These are phyloP conservation scores for Pecoramyces ruminantium DNA, from an alignment of 192 early-diverging fungal genomes.

Conservation along the genomic window DNA sequence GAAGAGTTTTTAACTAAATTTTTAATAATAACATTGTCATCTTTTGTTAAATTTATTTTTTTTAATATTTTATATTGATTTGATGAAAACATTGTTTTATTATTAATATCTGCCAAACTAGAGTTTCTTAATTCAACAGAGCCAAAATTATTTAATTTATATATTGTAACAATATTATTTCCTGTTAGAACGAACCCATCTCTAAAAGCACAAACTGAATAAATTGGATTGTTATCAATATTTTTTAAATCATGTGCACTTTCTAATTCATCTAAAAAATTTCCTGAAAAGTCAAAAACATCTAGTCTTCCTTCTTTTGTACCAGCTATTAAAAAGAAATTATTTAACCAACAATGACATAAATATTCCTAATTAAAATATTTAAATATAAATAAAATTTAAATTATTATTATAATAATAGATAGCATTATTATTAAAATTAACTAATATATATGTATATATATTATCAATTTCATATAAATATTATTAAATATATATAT, in stretches of 20 bases:
- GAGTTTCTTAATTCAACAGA: not conserved
- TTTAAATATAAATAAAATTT: too few species aligned
- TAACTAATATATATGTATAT: too few species aligned
- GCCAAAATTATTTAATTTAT: not conserved
- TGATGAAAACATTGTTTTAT: not conserved
- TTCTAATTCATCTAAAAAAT: not conserved
- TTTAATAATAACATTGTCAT: constrained; percentile 11
- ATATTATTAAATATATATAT: too few species aligned
- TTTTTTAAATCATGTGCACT: not conserved
- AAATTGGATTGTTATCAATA: not conserved
- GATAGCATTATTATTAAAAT: too few species aligned
- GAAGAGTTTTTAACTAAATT: constrained; percentile 21
- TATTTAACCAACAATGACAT: not conserved
- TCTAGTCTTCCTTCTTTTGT: not conserved
- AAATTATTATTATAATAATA: too few species aligned
- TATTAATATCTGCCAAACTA: not conserved
- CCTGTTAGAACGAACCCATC: not conserved
- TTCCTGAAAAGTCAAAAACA: not conserved
- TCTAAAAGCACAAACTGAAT: not conserved
- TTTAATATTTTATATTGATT: constrained; percentile 1
- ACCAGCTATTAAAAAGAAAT: not conserved
- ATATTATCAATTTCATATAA: too few species aligned
- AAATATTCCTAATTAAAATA: not conserved
- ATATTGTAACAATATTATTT: not conserved
- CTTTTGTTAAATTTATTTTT: constrained; percentile 18